Evolutionary conservation across 176 grass and related monocot species (phyloP).

Genomic region (Urochloa ruziziensis): DNA sequence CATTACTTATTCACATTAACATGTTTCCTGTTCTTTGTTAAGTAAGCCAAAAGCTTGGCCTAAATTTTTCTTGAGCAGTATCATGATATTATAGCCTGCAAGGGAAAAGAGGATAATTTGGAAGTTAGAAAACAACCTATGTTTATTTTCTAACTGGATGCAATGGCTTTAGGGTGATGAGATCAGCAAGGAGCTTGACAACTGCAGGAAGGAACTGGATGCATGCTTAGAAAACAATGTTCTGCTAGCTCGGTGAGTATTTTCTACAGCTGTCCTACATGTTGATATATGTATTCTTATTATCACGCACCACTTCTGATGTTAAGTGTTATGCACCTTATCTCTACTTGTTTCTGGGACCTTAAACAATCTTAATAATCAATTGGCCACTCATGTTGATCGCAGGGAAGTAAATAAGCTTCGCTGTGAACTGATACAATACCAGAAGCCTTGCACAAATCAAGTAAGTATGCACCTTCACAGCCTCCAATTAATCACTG

Average conservation of each 20-base stretch:
- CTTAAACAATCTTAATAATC: conserved; percentile 11
- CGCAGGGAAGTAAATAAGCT: conserved; percentile 62
- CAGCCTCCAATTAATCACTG: not conserved
- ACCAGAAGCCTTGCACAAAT: conserved; percentile 31
- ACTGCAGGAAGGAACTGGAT: conserved; percentile 50
- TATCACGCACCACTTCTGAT: not conserved
- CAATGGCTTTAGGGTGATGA: conserved; percentile 48
- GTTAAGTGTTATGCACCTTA: not conserved
- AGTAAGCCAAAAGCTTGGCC: not conserved
- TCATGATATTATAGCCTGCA: not conserved
- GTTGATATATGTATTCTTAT: not conserved
- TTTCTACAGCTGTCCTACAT: not conserved
- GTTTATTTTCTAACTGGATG: conserved; percentile 7
- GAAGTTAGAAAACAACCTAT: conserved; percentile 4
- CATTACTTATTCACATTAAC: not conserved
- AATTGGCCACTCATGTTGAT: conserved; percentile 1
- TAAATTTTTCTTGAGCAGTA: not conserved
- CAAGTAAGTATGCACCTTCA: conserved; percentile 27
- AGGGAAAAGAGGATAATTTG: not conserved
- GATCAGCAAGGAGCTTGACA: conserved; percentile 38
- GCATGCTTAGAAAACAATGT: conserved; percentile 58
- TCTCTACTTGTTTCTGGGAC: conserved; percentile 8
- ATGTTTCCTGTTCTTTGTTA: not conserved
- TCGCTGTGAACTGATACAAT: conserved; percentile 52
- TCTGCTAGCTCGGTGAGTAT: conserved; percentile 51